phyloP scores from a whole-genome alignment of 2,329 filamentous ascomycete genomes.

The Venturia carpophila region DNA sequence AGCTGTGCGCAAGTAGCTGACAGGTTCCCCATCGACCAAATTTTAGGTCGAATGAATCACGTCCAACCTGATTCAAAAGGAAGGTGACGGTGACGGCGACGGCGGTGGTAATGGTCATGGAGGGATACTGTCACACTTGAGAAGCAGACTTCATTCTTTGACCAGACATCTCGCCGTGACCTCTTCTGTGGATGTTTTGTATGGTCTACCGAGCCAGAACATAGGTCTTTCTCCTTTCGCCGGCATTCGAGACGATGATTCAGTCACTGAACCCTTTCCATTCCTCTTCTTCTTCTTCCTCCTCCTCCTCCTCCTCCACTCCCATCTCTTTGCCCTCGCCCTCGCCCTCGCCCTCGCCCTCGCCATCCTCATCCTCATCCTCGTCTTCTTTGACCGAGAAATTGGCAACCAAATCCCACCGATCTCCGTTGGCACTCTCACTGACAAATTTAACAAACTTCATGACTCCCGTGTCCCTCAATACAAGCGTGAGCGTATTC shows the following conservation, averaged over 20 bases:
- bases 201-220: too few relatives aligned
- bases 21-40: too few relatives aligned
- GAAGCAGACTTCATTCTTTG: neutral
- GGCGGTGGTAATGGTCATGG: neutral
- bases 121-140: neutral
- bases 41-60: too few relatives aligned
- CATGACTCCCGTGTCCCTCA: constrained; percentile 77
- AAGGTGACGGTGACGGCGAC: too few relatives aligned
- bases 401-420: constrained; percentile 81
- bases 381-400: constrained; percentile 54
- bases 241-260: neutral
- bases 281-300: neutral
- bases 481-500: constrained; percentile 87
- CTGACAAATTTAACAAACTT: constrained; percentile 97
- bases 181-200: too few relatives aligned
- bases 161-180: too few relatives aligned
- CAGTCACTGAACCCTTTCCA: constrained; percentile 4
- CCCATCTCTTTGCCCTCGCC: neutral
- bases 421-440: constrained; percentile 70
- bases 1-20: too few relatives aligned
- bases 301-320: neutral
- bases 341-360: constrained; percentile 18
- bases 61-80: too few relatives aligned
- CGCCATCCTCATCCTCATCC: constrained; percentile 45
- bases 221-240: too few relatives aligned